Conservation (phyloP, 768 basidiomycete species). For the Phaeotremella fagi region DNA sequence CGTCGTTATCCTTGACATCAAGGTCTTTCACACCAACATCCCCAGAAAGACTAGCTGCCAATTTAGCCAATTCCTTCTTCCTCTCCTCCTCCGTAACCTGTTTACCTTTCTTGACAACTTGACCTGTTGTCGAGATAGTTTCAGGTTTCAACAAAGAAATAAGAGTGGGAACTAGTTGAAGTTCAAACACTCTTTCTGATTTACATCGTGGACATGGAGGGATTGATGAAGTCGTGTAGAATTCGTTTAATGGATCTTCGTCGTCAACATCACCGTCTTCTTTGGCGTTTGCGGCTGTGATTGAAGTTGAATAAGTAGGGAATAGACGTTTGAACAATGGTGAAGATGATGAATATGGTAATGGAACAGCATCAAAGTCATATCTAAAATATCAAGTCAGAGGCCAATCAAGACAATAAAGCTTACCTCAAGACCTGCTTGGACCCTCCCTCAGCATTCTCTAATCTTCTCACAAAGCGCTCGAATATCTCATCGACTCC, state of each 20-base stretch:
- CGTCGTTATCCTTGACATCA: constrained; percentile 49
- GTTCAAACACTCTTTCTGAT: constrained; percentile 72
- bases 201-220: constrained; percentile 66
- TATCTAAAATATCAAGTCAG: constrained; percentile 56
- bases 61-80: constrained; percentile 57
- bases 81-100: constrained; percentile 64
- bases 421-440: constrained; percentile 77
- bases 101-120: constrained; percentile 31
- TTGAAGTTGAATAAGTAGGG: constrained; percentile 52
- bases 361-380: constrained; percentile 74
- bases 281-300: constrained; percentile 8
- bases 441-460: constrained; percentile 56
- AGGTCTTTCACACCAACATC: no score
- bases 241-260: constrained; percentile 19
- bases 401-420: background rate
- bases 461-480: constrained; percentile 69
- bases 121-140: constrained; percentile 30
- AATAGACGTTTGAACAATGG: constrained; percentile 69
- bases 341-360: constrained; percentile 75
- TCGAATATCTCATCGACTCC: constrained; percentile 77
- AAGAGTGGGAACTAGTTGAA: constrained; percentile 90
- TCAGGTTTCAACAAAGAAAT: constrained; percentile 64
- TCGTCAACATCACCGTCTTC: constrained; percentile 34
- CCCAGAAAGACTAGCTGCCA: constrained; percentile 50
- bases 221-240: constrained; percentile 57